Evolutionary conservation across 768 basidiomycete genomes (phyloP).

Genomic region (Mycena polygramma): DNA sequence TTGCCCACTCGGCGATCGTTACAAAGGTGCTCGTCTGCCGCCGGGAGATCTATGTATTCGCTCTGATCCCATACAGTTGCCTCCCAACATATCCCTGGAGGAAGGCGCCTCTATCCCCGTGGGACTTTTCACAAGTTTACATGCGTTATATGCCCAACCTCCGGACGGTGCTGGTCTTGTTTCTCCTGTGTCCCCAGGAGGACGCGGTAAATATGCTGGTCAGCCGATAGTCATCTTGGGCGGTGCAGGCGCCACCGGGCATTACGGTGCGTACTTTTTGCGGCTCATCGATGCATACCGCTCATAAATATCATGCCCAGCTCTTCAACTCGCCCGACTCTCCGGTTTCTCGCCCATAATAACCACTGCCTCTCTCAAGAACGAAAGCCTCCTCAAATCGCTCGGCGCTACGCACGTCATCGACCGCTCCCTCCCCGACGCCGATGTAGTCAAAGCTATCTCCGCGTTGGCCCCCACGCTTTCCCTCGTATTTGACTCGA

Average conservation of each 20-base stretch:
- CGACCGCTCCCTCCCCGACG: conserved; percentile 42
- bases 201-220: conserved; percentile 56
- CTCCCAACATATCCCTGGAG: conserved; percentile 16
- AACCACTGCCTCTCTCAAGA: conserved; percentile 53
- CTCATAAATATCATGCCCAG: background rate
- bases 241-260: conserved; percentile 63
- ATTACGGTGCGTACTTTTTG: conserved; percentile 56
- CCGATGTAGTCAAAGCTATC: conserved; percentile 17
- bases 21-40: conserved; percentile 3
- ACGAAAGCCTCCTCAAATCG: conserved; percentile 47
- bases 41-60: background rate
- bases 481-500: conserved; percentile 19
- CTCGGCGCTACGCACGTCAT: conserved; percentile 55
- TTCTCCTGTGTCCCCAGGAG: conserved; percentile 53
- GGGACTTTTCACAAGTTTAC: conserved; percentile 41
- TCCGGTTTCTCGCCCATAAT: conserved; percentile 25
- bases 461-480: conserved; percentile 15
- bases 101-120: conserved; percentile 26
- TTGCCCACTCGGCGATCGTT: conserved; percentile 21
- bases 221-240: conserved; percentile 64
- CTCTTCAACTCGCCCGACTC: background rate
- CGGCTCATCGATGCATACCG: background rate
- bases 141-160: conserved; percentile 58
- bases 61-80: conserved; percentile 12
- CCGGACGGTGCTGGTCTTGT: conserved; percentile 57